Percentiles rank a stretch among this genome's conserved stretches.
phyloP scores from a whole-genome alignment of 1,284 basidiomycete genomes.

The Papiliotrema nemorosa region DNA sequence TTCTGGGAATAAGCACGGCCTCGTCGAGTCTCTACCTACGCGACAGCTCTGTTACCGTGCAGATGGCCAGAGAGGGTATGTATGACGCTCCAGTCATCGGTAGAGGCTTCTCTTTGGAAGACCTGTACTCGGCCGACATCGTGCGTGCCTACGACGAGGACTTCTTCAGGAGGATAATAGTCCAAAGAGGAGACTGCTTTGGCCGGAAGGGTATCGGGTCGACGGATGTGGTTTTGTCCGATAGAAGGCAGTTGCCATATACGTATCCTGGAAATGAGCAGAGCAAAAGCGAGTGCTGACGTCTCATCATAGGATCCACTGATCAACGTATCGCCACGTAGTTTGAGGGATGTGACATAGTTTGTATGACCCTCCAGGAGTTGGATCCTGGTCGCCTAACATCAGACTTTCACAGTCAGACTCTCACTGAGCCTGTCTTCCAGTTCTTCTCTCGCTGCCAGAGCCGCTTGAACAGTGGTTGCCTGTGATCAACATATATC shows the following conservation, averaged over 20 bases:
- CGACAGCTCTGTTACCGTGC: conserved; percentile 39
- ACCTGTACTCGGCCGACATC: conserved; percentile 80
- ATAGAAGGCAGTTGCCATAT: conserved; percentile 79
- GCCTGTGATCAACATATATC: conserved; percentile 51
- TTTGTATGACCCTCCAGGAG: conserved; percentile 80
- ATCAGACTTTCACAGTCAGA: background rate
- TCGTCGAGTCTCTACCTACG: conserved; percentile 24
- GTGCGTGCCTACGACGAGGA: conserved; percentile 87
- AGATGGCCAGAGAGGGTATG: conserved; percentile 72
- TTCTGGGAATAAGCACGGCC: conserved; percentile 63
- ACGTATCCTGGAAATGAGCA: conserved; percentile 59
- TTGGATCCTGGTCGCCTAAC: conserved; percentile 67
- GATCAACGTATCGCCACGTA: conserved; percentile 66
- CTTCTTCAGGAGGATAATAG: conserved; percentile 76
- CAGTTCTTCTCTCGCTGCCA: conserved; percentile 86
- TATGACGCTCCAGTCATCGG: conserved; percentile 59
- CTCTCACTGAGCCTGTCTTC: conserved; percentile 35
- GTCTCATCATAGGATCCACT: conserved; percentile 83
- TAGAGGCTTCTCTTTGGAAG: conserved; percentile 62
- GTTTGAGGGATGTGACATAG: conserved; percentile 78
- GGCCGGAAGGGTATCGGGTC: conserved; percentile 53
- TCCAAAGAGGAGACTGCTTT: conserved; percentile 84
- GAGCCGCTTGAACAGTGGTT: conserved; percentile 71
- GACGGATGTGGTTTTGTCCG: conserved; percentile 6
- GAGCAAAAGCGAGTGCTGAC: conserved; percentile 15